These are phyloP conservation scores for Phytopythium kandeliae DNA, from an alignment of 352 stramenopile species.

Conservation along the genomic window DNA sequence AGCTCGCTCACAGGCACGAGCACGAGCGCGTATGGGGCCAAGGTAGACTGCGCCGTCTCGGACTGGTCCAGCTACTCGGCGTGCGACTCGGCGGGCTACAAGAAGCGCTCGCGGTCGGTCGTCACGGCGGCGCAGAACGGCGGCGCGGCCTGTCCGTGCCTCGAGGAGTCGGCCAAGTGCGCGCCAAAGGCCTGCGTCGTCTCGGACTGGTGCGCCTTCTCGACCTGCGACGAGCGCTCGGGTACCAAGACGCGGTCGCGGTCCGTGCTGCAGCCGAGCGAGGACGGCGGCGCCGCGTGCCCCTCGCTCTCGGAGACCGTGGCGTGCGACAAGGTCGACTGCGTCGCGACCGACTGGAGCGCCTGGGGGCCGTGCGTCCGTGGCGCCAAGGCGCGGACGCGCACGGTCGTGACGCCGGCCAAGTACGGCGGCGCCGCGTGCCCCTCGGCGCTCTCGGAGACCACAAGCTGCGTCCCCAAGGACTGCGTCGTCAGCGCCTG, in stretches of 20 bases:
- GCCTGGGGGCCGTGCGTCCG: conserved; percentile 22
- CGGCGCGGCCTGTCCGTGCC: conserved; percentile 24
- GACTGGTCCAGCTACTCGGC: conserved; percentile 29
- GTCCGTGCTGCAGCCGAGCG: conserved; percentile 19
- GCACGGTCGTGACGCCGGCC: conserved; percentile 20
- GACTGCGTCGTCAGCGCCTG: conserved; percentile 37
- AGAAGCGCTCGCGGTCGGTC: conserved; percentile 22
- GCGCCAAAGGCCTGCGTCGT: conserved; percentile 34
- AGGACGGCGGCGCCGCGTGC: conserved; percentile 32
- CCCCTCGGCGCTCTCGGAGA: conserved; percentile 15
- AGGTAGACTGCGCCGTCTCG: conserved; percentile 7
- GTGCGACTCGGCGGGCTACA: conserved; percentile 20
- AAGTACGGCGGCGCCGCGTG: conserved; percentile 34
- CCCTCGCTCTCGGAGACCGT: conserved; percentile 17
- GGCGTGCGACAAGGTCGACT: conserved; percentile 36
- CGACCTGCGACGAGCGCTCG: conserved; percentile 32
- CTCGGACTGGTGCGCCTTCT: conserved; percentile 38
- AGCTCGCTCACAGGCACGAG: background rate
- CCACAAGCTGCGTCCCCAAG: conserved; percentile 20
- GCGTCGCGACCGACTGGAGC: conserved; percentile 28
- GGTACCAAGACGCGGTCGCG: conserved; percentile 37
- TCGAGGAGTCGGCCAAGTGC: conserved; percentile 24
- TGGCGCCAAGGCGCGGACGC: conserved; percentile 26
- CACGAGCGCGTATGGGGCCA: background rate
- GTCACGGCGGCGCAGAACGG: conserved; percentile 13